Base-by-base conservation (phyloP, 352 stramenopile species). In the Saprolegnia parasitica region DNA sequence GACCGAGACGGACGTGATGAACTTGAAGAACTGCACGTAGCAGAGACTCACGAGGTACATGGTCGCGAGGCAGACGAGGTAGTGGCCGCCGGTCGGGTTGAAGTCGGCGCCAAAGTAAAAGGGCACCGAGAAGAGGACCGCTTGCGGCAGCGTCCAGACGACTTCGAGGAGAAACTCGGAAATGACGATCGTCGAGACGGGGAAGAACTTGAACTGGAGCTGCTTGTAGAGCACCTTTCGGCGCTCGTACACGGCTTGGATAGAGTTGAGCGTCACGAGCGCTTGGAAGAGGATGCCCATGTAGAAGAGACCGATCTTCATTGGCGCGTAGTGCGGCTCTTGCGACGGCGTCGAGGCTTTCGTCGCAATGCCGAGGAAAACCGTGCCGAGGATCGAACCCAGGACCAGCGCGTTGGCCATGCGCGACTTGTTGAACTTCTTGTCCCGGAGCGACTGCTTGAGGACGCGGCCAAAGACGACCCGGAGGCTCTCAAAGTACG, bases 371-470 rank as follows among this genome's bases (percentile, higher is more conserved):
- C 73, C 29, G 5, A 80, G 63, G 55, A 84, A 81, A 15, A 83
- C 72, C n/a, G 76, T 65, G 66, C 75, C 78, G 55, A 81, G 67
- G 49, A 77, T 70, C 46, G 79, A 68, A 18, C 72, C 77, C 56
- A 84, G 71, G 26, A 81, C 70, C 37, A 80, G 62, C 50, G 83
- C 80, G 68, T 90, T 84, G 15, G 76, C 74, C 35, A 77, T 65
- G 50, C 77, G 78, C 5, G 81, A 79, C 54, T 77, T 74, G n/a
- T 88, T 75, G 24, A 89, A 83, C 29, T 73, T 67, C 50, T 60
- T 77, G 72, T 92, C 81, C 24, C 84, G 75, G 45, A 74, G 75
- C 76, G 76, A 85, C 4, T 88, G 61, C 16, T 71, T 77, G 23
- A 85, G 64, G 39, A 79, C 74, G 9, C 84, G 75, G 46, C 67